Conservation (phyloP, 371 early-diverging fungal species). For the Mortierella sp. region DNA sequence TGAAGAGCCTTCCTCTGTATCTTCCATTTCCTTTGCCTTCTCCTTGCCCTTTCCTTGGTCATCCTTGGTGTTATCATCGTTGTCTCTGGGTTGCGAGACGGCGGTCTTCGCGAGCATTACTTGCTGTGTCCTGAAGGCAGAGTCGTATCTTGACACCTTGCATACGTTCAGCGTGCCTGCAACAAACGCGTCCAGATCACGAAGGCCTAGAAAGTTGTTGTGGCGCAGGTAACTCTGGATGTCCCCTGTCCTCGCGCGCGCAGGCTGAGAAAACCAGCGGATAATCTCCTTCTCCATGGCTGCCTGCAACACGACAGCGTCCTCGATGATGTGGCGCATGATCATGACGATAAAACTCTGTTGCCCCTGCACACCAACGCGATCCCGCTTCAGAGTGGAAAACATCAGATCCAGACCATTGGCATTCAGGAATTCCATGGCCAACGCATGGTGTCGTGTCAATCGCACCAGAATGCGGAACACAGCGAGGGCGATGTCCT, state of each 20-base stretch:
- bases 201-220: constrained; percentile 77
- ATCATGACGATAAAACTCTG: constrained; percentile 83
- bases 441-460: constrained; percentile 75
- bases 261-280: constrained; percentile 78
- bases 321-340: constrained; percentile 90
- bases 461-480: constrained; percentile 84
- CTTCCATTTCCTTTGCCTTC: constrained; percentile 30
- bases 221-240: constrained; percentile 77
- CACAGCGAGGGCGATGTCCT: constrained; percentile 70
- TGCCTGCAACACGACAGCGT: constrained; percentile 67
- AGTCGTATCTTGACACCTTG: constrained; percentile 72
- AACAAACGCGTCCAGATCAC: constrained; percentile 79
- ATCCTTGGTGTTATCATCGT: constrained; percentile 22
- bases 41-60: constrained; percentile 27
- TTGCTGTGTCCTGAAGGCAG: constrained; percentile 64
- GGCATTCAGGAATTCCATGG: constrained; percentile 73
- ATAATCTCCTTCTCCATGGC: constrained; percentile 83
- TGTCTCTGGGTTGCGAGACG: constrained; percentile 6
- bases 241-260: constrained; percentile 76
- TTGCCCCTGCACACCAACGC: constrained; percentile 76
- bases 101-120: constrained; percentile 56
- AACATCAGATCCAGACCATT: constrained; percentile 76
- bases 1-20: constrained; percentile 3
- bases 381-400: constrained; percentile 56
- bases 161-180: constrained; percentile 74